Evolutionary conservation across 768 basidiomycete genomes (phyloP), one percentile per base, ranked within the genome.

Genomic region (Serpula lacrymans): DNA sequence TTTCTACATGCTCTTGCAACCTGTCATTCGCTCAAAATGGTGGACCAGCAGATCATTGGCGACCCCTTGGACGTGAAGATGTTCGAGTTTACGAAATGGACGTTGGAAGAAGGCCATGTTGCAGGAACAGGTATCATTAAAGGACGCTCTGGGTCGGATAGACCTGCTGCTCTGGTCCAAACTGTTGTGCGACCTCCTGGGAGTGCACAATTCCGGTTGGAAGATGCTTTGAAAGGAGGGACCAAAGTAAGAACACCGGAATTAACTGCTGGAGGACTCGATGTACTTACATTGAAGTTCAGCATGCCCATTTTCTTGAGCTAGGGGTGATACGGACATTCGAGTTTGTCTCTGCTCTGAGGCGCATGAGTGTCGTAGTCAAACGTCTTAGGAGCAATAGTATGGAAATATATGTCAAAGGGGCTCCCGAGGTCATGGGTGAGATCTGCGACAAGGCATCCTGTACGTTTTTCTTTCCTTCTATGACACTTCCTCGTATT

Each of bases 371-470:
- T 48, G 96, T 99, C 20, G 80, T 99, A 38, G 95, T 97, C 53
- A 99, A 97, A 62, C 75, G 91, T 37, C 75, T 99, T 39, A 96
- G 87, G 61, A 94, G 94, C 49, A 79, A 65, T 39, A 91, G 88
- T 59, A 97, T 99, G 92, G 96, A 99, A 58, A 74, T 97, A 9
- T 98, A 98, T 57, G 93, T 94, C 53, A 99, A 99, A 58, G 96
- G 96, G n/a, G 96, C 96, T 2, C 96, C 96, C 0, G 96, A 99
- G 63, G 91, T 97, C 41, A 98, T 99, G 94, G 61, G 66, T 6
- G 93, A 94, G 29, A 97, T 99, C 42, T 99, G 96, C 59, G 87
- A 93, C 40, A 82, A 74, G 46, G 78, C 85, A 37, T 88, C 94
- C n/a, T 83, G 95, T 98, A 53, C 51, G 92, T 46, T 32, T n/a